Evolutionary conservation across 1,139 yeast species (phyloP).

Genomic region (Lizanozyma gosingica): DNA sequence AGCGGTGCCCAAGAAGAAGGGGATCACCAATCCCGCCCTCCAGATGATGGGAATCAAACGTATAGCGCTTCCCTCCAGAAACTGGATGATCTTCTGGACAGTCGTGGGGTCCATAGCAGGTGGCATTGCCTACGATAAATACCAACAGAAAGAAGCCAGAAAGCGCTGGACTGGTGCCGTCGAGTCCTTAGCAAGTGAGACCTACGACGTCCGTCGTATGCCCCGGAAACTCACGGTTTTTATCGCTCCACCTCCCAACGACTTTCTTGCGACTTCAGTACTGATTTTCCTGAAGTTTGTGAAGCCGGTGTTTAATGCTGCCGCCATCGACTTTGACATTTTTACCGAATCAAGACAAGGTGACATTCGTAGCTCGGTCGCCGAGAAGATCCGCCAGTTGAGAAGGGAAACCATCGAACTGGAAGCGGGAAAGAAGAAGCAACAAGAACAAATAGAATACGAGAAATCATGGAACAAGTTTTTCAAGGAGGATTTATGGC

Average conservation of each 20-base stretch:
- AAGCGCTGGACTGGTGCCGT: constrained; percentile 58
- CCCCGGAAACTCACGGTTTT: constrained; percentile 78
- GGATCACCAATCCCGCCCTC: constrained; percentile 79
- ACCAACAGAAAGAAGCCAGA: constrained; percentile 57
- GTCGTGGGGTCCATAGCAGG: constrained; percentile 60
- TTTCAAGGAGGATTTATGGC: constrained; percentile 7
- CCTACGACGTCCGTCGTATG: constrained; percentile 28
- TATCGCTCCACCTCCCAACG: constrained; percentile 95
- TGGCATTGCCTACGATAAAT: constrained; percentile 69
- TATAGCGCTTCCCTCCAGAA: constrained; percentile 74
- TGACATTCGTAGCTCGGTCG: constrained; percentile 72
- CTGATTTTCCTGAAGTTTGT: constrained; percentile 69
- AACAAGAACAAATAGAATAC: constrained; percentile 1
- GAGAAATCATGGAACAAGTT: constrained; percentile 6
- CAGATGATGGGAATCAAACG: constrained; percentile 80
- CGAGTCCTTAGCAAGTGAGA: constrained; percentile 30
- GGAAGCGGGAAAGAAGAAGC: constrained; percentile 2
- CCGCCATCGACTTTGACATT: constrained; percentile 80
- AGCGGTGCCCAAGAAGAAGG: constrained; percentile 21
- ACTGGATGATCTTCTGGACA: constrained; percentile 88
- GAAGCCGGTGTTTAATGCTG: constrained; percentile 80
- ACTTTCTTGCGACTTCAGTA: constrained; percentile 70
- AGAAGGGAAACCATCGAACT: constrained; percentile 33
- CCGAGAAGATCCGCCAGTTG: constrained; percentile 68
- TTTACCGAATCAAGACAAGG: constrained; percentile 79